Conservation (phyloP, 805 yeast species). For the Lipomyces mesembrius region DNA sequence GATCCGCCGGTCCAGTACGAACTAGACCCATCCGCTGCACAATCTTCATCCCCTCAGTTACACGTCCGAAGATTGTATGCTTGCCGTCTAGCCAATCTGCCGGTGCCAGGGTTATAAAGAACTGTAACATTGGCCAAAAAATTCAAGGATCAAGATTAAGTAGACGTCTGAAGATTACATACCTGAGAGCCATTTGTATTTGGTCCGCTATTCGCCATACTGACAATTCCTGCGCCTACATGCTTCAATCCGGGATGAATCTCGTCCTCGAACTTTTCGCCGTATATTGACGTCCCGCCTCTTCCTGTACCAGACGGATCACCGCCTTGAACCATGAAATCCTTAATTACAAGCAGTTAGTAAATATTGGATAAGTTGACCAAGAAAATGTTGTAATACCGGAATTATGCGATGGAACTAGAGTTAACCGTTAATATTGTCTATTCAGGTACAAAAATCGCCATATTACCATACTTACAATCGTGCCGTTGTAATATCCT, state of each 20-base stretch:
- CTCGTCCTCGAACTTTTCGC: conserved; percentile 43
- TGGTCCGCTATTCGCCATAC: conserved; percentile 95
- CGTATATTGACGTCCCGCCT: conserved; percentile 43
- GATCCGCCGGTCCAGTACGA: conserved; percentile 50
- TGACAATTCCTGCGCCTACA: conserved; percentile 76
- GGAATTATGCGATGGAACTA: conserved; percentile 42
- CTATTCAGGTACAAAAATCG: neutral
- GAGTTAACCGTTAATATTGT: neutral
- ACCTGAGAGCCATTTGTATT: conserved; percentile 79
- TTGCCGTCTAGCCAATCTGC: conserved; percentile 77
- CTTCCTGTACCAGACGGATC: conserved; percentile 47
- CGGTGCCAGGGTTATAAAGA: conserved; percentile 79
- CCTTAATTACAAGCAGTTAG: conserved; percentile 32
- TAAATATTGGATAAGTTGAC: neutral
- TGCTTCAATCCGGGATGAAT: conserved; percentile 57
- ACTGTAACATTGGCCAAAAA: conserved; percentile 52
- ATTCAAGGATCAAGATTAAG: neutral
- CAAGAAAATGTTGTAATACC: conserved; percentile 8
- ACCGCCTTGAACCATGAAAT: conserved; percentile 47
- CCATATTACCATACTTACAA: conserved; percentile 19
- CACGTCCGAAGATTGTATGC: conserved; percentile 78
- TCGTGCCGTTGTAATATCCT: conserved; percentile 45
- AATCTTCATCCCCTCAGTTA: conserved; percentile 49
- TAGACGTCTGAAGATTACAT: neutral
- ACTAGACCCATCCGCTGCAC: conserved; percentile 64